Base-by-base conservation (phyloP, 805 yeast genomes). In the Pichia occidentalis region DNA sequence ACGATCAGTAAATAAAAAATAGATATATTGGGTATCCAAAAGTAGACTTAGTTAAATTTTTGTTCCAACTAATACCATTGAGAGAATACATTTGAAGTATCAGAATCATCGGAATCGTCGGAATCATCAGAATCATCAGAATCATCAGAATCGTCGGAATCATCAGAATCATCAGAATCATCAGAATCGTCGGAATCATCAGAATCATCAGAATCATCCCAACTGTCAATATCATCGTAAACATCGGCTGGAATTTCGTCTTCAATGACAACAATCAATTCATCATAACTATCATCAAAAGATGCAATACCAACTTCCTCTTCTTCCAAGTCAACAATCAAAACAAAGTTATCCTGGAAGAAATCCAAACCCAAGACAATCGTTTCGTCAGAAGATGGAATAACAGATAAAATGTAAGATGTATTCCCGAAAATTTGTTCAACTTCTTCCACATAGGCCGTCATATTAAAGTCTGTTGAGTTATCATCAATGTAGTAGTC, bases 351-450 rank as follows among this genome's bases (percentile, higher is more conserved):
- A 14, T 44, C 33, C 12, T 20, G 19, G 8, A 24, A 27, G 35
- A 34, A 41, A 25, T 36, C 41, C 12, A 44, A 26, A 29, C 47
- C 45, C 21, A 44, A 32, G 4, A 43, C 33, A 25, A 42, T 36
- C 4, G 33, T 29, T 10, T 38, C 38, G 7, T 22, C 32, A 4
- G 29, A 20, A 17, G 44, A 36, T 23, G 48, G 48, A 24, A 44
- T 31, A 24, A 44, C 33, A 4, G 39, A 24, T 26, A 44, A 35
- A 25, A 44, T 26, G 8, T 24, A 38, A 13, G 24, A n/a, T 6
- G 1, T 7, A 23, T 11, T 11, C 8, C 25, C 25, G 13, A 13
- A 18, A 13, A 4, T n/a, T 11, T 7, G 7, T n/a, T n/a, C n/a
- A n/a, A n/a, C n/a, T n/a, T n/a, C n/a, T n/a, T n/a, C n/a, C n/a